These are phyloP conservation scores for Staphylotrichum longicolle DNA, from an alignment of 495 filamentous ascomycete genomes.

Conservation along the genomic window DNA sequence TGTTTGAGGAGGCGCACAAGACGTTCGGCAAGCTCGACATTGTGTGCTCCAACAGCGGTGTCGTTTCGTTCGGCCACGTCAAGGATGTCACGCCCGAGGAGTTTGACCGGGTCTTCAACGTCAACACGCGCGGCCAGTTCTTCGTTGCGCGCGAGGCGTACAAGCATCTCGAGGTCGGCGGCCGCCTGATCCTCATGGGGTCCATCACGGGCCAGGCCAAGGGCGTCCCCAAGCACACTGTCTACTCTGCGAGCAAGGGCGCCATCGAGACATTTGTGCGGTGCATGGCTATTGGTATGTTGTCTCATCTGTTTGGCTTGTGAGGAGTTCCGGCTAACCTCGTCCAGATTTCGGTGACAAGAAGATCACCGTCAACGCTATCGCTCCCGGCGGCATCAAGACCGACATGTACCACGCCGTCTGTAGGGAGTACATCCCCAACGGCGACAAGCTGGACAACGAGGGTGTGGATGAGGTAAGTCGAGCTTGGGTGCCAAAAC, in stretches of 20 bases:
- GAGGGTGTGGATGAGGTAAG: slow-evolving; percentile 36
- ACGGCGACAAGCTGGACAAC: slow-evolving; percentile 48
- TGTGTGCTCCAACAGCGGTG: slow-evolving; percentile 67
- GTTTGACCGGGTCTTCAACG: slow-evolving; percentile 73
- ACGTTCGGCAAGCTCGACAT: slow-evolving; percentile 68
- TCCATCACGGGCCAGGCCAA: slow-evolving; percentile 64
- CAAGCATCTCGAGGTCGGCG: slow-evolving; percentile 58
- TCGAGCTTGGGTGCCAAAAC: background rate
- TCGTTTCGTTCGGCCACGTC: slow-evolving; percentile 60
- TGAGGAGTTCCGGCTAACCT: background rate
- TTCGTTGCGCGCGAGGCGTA: slow-evolving; percentile 72
- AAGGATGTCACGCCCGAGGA: slow-evolving; percentile 71
- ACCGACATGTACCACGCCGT: slow-evolving; percentile 68
- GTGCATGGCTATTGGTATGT: slow-evolving; percentile 36
- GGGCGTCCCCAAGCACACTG: slow-evolving; percentile 60
- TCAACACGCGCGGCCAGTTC: slow-evolving; percentile 80
- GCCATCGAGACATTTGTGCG: slow-evolving; percentile 40
- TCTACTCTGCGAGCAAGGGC: slow-evolving; percentile 50
- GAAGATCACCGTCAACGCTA: slow-evolving; percentile 62
- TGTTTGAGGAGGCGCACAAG: slow-evolving; percentile 55
- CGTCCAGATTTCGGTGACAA: slow-evolving; percentile 39
- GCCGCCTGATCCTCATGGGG: slow-evolving; percentile 62
- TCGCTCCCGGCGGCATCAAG: slow-evolving; percentile 67
- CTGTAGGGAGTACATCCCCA: slow-evolving; percentile 63
- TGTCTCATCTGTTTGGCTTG: background rate